Base-by-base conservation (phyloP, 176 grass and related monocot species). In the Coix lacrymajobi region DNA sequence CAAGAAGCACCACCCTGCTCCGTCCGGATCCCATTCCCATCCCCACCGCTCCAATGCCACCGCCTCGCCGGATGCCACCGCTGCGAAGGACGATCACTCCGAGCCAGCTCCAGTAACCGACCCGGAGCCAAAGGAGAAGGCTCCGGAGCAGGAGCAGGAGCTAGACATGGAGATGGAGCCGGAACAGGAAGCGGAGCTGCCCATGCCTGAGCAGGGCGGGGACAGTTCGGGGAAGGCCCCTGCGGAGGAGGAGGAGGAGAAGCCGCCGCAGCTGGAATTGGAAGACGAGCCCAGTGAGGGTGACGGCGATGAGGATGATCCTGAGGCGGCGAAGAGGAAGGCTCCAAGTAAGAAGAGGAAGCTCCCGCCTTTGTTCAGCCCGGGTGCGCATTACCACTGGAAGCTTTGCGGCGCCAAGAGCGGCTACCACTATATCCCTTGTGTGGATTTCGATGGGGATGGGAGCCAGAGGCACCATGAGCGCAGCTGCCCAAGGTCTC, bases 391-490 rank as follows among this genome's bases (percentile, higher is more conserved):
- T 62, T 95, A 95, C 85, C 87, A 94, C 63, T 98, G 92, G 92
- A 98, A 93, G 92, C 89, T 88, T 58, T 98, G 96, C 34, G 26
- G 87, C 28, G 78, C 81, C 34, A 95, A 95, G 84, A 91, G 87
- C 58, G 92, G 92, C 33, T 66, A 92, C 69, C 88, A 86, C 79
- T 95, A 93, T 26, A 84, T 88, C 44, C 96, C 96, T 3, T 98
- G 96, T 41, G 83, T 92, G 38, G 89, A 93, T 88, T 91, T 95
- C 68, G 96, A 98, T 76, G 91, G 90, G 39, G 89, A 94, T 67
- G 84, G 92, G 31, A 88, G 88, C 45, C 90, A 90, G 74, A 88
- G 68, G 72, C 92, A 98, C 89, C 90, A 86, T 52, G 86, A 98
- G 58, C 87, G 96, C 77, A 95, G 90, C 79, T 98, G 96, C 79